Evolutionary conservation across 208 protist genomes (phyloP), one percentile per base, ranked within the genome.

Genomic region (Wallacemonas rigidus): DNA sequence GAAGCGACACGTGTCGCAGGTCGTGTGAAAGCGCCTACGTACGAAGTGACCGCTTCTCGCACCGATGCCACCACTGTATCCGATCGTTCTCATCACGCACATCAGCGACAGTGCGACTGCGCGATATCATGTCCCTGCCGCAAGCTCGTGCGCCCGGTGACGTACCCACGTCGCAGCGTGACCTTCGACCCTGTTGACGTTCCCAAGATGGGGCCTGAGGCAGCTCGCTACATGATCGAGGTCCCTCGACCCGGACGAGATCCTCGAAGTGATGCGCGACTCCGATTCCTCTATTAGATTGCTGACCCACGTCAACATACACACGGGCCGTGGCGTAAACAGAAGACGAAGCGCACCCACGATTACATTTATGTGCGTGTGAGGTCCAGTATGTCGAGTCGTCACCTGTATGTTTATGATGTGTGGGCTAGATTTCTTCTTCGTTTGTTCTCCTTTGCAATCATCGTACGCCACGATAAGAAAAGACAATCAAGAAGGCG

Each of bases 151-250:
- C 61, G 62, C 55, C 8, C 50, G 65, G 11, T 2, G 17, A 43
- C 36, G 4, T 8, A 11, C 6, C 9, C 55, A 14, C 72, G 9
- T 12, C 60, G 63, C 43, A 74, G 71, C 54, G 6, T n/a, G 6
- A n/a, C 53, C 9, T 88, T 78, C 60, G 76, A 80, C 47, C 68
- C 83, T 15, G 64, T 81, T 43, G 83, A 86, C 12, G 74, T 91
- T 11, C 82, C 86, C 2, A 82, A 81, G 36, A 91, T 91, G 82
- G 86, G 86, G 3, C 57, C 51, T 38, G 35, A 51, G 11, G 79
- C 82, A 6, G 50, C 56, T 12, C 55, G 67, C 11, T 88, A 87
- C 74, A 91, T 80, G 79, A 63, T 43, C 11, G 74, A 74, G 15
- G 67, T 73, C 14, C 69, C 67, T 26, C 47, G 68, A 3, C 58